Evolutionary conservation across 306 rosid species (phyloP).

Genomic region (Quercus alba): DNA sequence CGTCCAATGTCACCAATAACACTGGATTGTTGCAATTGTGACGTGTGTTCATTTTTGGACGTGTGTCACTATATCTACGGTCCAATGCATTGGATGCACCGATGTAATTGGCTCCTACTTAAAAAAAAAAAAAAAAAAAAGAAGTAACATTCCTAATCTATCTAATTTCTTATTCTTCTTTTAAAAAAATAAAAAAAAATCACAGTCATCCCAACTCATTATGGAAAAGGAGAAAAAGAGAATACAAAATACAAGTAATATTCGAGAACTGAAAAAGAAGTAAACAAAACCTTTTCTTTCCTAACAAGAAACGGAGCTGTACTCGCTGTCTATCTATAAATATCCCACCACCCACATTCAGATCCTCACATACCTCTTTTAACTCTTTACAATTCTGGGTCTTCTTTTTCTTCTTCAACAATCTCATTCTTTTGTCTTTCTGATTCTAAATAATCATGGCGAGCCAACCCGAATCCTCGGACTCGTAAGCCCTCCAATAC

Average conservation of each 20-base stretch:
- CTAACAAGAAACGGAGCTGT: conserved; percentile 41
- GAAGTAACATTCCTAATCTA: too few relatives aligned
- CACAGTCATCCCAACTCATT: neutral
- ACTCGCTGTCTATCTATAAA: conserved; percentile 25
- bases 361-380: conserved; percentile 14
- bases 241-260: neutral
- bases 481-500: conserved; percentile 46
- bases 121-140: too few relatives aligned
- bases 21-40: rapidly evolving
- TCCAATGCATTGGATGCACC: too few relatives aligned
- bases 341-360: conserved; percentile 25
- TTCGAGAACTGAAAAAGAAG: conserved; percentile 26
- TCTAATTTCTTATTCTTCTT: too few relatives aligned
- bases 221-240: neutral
- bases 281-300: conserved; percentile 30
- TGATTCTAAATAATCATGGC: conserved; percentile 39
- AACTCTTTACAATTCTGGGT: neutral
- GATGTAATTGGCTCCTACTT: too few relatives aligned
- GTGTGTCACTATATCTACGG: rapidly evolving
- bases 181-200: neutral
- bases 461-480: conserved; percentile 75
- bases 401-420: conserved; percentile 10
- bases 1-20: too few relatives aligned
- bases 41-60: too few relatives aligned
- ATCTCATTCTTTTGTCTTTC: conserved; percentile 4